Base-by-base conservation (phyloP, 2,329 filamentous ascomycete genomes). In the Fusarium abutilonis region DNA sequence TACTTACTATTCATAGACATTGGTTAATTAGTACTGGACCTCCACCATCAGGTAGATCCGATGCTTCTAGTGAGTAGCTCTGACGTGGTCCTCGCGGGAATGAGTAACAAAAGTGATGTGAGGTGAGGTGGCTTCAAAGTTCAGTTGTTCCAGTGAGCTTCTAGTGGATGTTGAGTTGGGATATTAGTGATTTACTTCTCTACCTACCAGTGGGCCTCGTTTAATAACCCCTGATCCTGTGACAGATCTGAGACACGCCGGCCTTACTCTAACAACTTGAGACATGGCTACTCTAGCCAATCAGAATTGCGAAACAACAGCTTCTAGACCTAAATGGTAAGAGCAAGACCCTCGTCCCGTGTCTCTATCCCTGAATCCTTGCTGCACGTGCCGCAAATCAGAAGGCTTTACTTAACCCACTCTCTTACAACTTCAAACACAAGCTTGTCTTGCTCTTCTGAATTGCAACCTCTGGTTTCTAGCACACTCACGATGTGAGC, bases 161-260 rank as follows among this genome's bases (percentile, higher is more conserved):
- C 46, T 49, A 66, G 56, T 64, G 58, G 49, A 31, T 31, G 50
- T 50, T 41, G 44, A 38, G 48, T 10, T 60, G 36, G 48, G 50
- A 47, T 43, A 42, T 51, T 50, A 64, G 56, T 63, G 64, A 61
- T 43, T 15, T 34, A 19, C 28, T 9, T 13, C 19, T 47, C 23
- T 41, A 45, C 49, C 43, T 50, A 46, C 43, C 46, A 48, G 44
- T 66, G 49, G 58, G n/a, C 44, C 40, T 29, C 21, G 32, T 46
- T 19, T 36, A 38, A 28, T 11, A 36, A 17, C 41, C 53, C 67
- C 64, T 55, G 53, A 57, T 70, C 69, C 75, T 80, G 77, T 72
- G 74, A 80, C 78, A 78, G 71, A 78, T 77, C 75, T 78, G 77
- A 79, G 76, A 79, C 77, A 67, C 59, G 62, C 56, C 61, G 54